Conservation (phyloP, 2,329 filamentous ascomycete genomes). For the Fusarium nodosum region DNA sequence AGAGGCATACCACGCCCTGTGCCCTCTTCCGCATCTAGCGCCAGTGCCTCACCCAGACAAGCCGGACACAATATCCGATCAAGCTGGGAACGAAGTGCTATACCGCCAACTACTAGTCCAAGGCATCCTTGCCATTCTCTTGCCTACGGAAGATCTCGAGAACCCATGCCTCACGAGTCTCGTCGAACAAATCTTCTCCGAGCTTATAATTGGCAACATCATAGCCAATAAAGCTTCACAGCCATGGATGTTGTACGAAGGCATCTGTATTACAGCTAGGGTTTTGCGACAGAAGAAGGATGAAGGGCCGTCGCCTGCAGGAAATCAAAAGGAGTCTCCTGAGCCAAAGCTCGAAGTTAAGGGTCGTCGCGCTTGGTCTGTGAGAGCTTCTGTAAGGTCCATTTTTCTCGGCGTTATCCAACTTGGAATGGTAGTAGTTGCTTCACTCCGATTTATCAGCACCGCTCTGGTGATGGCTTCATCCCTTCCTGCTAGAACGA, state of each 20-base stretch:
- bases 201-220: constrained; percentile 87
- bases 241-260: constrained; percentile 90
- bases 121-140: constrained; percentile 82
- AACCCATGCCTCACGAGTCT: constrained; percentile 87
- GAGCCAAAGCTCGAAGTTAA: constrained; percentile 30
- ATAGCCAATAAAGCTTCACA: constrained; percentile 85
- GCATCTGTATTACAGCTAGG: constrained; percentile 78
- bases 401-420: constrained; percentile 71
- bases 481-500: constrained; percentile 70
- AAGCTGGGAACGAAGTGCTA: constrained; percentile 80
- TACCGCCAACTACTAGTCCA: constrained; percentile 93
- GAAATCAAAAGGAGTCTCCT: constrained; percentile 28
- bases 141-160: constrained; percentile 92
- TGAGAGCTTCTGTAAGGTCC: constrained; percentile 59
- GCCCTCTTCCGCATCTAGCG: constrained; percentile 83
- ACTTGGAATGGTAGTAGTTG: constrained; percentile 67
- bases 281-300: constrained; percentile 53
- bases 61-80: constrained; percentile 66
- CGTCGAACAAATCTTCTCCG: constrained; percentile 88
- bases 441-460: constrained; percentile 75
- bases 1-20: constrained; percentile 85
- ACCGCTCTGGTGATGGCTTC: constrained; percentile 75
- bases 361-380: constrained; percentile 54
- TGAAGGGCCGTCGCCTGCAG: constrained; percentile 30
- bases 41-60: constrained; percentile 75